Base-by-base conservation (phyloP, 805 yeast genomes). In the Middelhovenomyces tepae region DNA sequence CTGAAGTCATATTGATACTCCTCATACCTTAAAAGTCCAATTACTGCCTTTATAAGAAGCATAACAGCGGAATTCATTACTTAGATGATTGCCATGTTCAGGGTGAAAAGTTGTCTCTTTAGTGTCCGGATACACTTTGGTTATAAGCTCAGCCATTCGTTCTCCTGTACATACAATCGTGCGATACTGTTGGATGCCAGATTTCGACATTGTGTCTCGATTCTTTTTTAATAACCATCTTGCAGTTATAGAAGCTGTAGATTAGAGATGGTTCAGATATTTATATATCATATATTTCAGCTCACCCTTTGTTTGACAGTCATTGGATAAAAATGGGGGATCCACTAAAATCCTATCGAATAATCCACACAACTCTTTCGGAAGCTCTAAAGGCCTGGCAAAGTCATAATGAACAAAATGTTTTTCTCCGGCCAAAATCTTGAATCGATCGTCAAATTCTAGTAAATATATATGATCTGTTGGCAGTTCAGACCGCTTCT, bases 101-200 rank as follows among this genome's bases (percentile, higher is more conserved):
- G 95, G 95, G 25, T 57, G 51, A 52, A 80, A 86, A 22, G 67
- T 60, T 0, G 95, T 86, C 32, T 75, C 65, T 15, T 59, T 48
- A 1, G 78, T 65, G 27, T 69, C 81, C 4, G 85, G 82, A 48
- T 84, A 85, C 11, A 68, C 69, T 31, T 66, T 59, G 21, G 60
- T 50, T 22, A 85, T 72, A n/a, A 79, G 56, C 2, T 69, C 68
- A 15, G 65, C 63, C 87, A 87, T 86, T 54, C 94, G 68, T 59
- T 86, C 95, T 22, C 95, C 95, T 1, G 96, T 86, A 43, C 89
- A 80, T 3, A 81, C 70, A n/a, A 84, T 67, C 22, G 81, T 50
- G 18, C 38, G 25, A 27, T 37, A 37, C 22, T 39, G 27, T n/a
- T n/a, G n/a, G n/a, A n/a, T n/a, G n/a, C n/a, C n/a, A n/a, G n/a